Conservation (phyloP, 1,139 yeast genomes). For the Diutina pseudorugosa region DNA sequence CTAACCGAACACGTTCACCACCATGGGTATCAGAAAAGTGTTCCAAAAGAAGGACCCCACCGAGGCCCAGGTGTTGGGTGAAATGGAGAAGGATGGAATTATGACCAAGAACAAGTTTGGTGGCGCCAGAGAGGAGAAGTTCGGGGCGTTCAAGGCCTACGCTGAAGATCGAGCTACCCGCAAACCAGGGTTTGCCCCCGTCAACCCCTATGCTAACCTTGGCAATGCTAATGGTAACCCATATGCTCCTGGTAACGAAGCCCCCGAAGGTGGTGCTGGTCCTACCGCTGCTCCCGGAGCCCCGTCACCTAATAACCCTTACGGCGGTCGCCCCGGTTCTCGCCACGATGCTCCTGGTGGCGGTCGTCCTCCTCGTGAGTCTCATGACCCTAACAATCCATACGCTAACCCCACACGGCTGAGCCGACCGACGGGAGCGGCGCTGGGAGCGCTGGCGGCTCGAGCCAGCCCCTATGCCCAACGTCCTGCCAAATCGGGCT, state of each 20-base stretch:
- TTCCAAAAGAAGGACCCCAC: constrained; percentile 53
- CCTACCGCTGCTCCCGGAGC: not conserved
- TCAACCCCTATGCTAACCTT: constrained; percentile 28
- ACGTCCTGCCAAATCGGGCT: not conserved
- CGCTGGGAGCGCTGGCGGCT: not conserved
- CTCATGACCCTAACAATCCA: not conserved
- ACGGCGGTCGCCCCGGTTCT: constrained; percentile 4
- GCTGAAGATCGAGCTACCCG: constrained; percentile 36
- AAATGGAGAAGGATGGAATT: constrained; percentile 41
- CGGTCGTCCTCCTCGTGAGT: not conserved
- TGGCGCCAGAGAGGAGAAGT: constrained; percentile 36
- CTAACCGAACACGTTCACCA: not conserved
- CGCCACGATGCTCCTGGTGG: too few species aligned
- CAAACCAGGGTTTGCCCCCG: constrained; percentile 36
- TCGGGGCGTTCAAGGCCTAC: constrained; percentile 53
- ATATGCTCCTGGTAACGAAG: constrained; percentile 4
- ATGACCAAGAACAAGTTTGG: constrained; percentile 22
- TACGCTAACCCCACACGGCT: not conserved
- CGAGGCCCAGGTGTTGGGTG: constrained; percentile 41
- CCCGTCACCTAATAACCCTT: constrained; percentile 5
- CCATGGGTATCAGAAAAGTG: constrained; percentile 38
- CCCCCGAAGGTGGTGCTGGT: not conserved
- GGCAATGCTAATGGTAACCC: constrained; percentile 7
- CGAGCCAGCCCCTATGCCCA: not conserved
- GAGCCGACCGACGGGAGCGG: not conserved